phyloP scores from a whole-genome alignment of 2,329 filamentous ascomycete species.

The Claviceps monticola region DNA sequence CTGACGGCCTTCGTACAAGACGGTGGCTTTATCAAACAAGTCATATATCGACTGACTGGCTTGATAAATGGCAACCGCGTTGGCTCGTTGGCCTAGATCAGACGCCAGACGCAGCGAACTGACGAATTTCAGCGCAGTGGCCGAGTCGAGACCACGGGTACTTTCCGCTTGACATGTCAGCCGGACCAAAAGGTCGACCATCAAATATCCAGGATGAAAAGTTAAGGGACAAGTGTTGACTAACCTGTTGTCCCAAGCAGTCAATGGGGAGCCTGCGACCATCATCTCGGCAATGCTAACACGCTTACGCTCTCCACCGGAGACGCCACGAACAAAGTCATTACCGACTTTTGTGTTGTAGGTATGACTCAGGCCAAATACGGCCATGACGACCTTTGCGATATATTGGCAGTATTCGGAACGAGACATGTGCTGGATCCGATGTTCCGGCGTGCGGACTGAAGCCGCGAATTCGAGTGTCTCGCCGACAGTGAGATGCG shows the following conservation, averaged over 20 bases:
- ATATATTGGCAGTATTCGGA: slow-evolving; percentile 47
- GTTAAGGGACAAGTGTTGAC: neutral
- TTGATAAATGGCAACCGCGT: slow-evolving; percentile 58
- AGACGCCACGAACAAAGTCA: slow-evolving; percentile 58
- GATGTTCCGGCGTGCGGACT: slow-evolving; percentile 51
- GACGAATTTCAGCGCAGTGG: slow-evolving; percentile 61
- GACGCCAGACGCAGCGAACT: slow-evolving; percentile 50
- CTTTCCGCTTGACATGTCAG: slow-evolving; percentile 11
- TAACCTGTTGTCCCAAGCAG: slow-evolving; percentile 54
- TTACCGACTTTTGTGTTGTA: slow-evolving; percentile 63
- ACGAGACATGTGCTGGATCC: slow-evolving; percentile 48
- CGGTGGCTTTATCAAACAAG: slow-evolving; percentile 59
- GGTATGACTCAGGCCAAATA: slow-evolving; percentile 61
- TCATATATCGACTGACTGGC: slow-evolving; percentile 59
- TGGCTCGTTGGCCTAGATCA: slow-evolving; percentile 47
- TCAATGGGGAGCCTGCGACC: slow-evolving; percentile 43
- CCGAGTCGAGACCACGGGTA: slow-evolving; percentile 59
- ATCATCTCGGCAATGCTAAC: slow-evolving; percentile 72
- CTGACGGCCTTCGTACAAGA: slow-evolving; percentile 63
- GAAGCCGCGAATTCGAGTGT: slow-evolving; percentile 61
- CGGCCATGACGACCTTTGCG: slow-evolving; percentile 52
- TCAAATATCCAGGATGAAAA: neutral
- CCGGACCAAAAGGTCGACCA: no score
- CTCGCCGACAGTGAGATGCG: slow-evolving; percentile 61
- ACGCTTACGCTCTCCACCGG: slow-evolving; percentile 61